Evolutionary conservation across 73 alveolate genomes (phyloP), one percentile per base, ranked within the genome.

Genomic region (Symbiodinium natans): DNA sequence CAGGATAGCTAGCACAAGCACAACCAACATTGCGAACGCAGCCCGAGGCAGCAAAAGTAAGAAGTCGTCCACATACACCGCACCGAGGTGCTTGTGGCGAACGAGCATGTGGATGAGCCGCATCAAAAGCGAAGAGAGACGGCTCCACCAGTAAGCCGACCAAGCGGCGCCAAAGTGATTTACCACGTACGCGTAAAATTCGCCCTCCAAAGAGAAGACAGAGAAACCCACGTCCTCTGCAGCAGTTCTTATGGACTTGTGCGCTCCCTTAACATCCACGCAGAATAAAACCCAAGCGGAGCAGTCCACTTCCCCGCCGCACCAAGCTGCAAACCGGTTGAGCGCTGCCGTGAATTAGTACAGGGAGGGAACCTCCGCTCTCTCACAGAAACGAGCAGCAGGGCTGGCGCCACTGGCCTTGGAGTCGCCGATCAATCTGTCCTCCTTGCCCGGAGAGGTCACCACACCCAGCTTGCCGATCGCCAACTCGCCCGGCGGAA

Each of bases 391-490:
- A 8, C 40, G 38, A 7, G 92, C 92, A 11, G 92, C 40, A 15
- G 92, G 92, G 92, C 73, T 83, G 40, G 92, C 92, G 7, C 13
- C 63, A 41, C 63, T 34, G 38, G 41, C 73, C n/a, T 19, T 17
- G 11, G 74, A 39, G 25, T 83, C 92, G 5, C 92, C 92, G 27
- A 83, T 83, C 29, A 83, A 73, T 41, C 92, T 10, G 56, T 40
- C 74, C 0, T 83, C n/a, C n/a, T n/a, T n/a, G n/a, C 89, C 89
- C 4, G 36, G 68, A 17, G 39, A 40, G 25, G 56, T 0, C 34
- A 82, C 89, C 1, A 39, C 68, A 33, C 89, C 89, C 63, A 82
- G 89, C 63, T 82, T 82, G 33, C 89, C 89, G 19, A 82, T 82
- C 5, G 89, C 89, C 89, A 82, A 31, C 2, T n/a, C 36, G 86